These are phyloP conservation scores for Boletus rex-veris DNA, from an alignment of 768 basidiomycete species.

Conservation along the genomic window DNA sequence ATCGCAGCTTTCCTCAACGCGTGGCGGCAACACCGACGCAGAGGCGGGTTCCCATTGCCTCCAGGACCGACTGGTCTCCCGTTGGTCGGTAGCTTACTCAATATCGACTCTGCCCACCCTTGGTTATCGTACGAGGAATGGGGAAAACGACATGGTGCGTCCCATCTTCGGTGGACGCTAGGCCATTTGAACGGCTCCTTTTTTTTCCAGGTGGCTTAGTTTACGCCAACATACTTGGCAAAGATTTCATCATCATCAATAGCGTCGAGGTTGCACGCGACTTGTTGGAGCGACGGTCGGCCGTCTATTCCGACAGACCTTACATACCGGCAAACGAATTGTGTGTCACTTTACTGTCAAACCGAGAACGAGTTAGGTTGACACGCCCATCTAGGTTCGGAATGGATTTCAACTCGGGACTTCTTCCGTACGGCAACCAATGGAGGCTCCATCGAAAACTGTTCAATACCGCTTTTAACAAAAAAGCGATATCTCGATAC, in stretches of 20 bases:
- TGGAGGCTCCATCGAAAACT: conserved; percentile 33
- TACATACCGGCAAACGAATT: conserved; percentile 16
- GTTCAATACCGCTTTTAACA: conserved; percentile 20
- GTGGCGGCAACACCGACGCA: conserved; percentile 16
- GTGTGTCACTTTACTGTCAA: conserved; percentile 5
- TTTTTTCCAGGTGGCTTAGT: conserved; percentile 20
- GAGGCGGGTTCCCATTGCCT: conserved; percentile 34
- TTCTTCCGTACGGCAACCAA: conserved; percentile 28
- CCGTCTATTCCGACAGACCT: conserved; percentile 28
- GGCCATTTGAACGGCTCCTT: neutral
- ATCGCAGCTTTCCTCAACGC: neutral
- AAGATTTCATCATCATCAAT: conserved; percentile 28
- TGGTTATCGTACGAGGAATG: conserved; percentile 35
- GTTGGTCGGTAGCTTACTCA: conserved; percentile 23
- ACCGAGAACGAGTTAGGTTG: neutral
- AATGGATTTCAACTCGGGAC: conserved; percentile 27
- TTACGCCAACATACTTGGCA: conserved; percentile 26
- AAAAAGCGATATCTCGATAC: conserved; percentile 10
- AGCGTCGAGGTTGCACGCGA: conserved; percentile 19
- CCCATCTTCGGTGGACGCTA: neutral
- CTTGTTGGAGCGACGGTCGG: conserved; percentile 26
- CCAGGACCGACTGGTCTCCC: conserved; percentile 51
- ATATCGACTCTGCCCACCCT: conserved; percentile 20
- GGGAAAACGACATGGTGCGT: conserved; percentile 32
- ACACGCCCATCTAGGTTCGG: conserved; percentile 21